A percentile compares a stretch with the other conserved stretches of the same genome.
Evolutionary conservation across 495 filamentous ascomycete genomes (phyloP).

Genomic region (Penicillium chermesinum): DNA sequence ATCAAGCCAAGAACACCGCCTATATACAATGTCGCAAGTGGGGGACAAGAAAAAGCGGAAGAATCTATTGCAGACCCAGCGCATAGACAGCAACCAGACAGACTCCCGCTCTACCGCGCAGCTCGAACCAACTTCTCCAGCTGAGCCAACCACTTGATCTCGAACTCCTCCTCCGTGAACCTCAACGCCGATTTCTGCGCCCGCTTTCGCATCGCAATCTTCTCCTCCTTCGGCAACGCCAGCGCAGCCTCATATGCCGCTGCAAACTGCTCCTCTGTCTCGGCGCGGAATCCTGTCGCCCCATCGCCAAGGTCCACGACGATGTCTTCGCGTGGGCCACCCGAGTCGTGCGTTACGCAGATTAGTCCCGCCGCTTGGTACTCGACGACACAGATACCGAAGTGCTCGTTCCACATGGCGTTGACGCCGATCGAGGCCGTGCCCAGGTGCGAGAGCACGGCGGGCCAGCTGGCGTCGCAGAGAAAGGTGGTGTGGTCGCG

Average conservation of each 20-base stretch:
- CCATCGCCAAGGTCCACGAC: conserved; percentile 72
- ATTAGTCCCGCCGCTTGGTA: conserved; percentile 95
- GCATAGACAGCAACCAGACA: too few relatives aligned
- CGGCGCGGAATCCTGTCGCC: conserved; percentile 82
- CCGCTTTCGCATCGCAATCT: conserved; percentile 62
- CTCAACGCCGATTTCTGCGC: conserved; percentile 70
- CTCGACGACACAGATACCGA: conserved; percentile 96
- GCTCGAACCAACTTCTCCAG: conserved; percentile 62
- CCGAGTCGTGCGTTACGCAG: conserved; percentile 83
- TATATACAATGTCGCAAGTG: too few relatives aligned
- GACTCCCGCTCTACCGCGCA: conserved; percentile 16
- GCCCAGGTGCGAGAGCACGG: conserved; percentile 72
- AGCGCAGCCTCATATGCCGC: conserved; percentile 71
- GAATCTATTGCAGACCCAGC: too few relatives aligned
- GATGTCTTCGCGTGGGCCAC: conserved; percentile 90
- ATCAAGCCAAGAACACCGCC: too few relatives aligned
- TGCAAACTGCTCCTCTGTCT: conserved; percentile 70
- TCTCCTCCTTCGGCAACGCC: conserved; percentile 58
- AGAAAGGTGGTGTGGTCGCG: conserved; percentile 80
- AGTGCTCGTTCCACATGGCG: conserved; percentile 99
- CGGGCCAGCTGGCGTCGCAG: conserved; percentile 80
- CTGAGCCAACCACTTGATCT: conserved; percentile 63
- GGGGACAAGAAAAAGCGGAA: too few relatives aligned
- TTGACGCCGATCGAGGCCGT: conserved; percentile 80
- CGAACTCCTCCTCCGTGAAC: conserved; percentile 87